These are phyloP conservation scores for Arctostaphylos glauca DNA, from an alignment of 148 eudicot genomes.

Conservation along the genomic window DNA sequence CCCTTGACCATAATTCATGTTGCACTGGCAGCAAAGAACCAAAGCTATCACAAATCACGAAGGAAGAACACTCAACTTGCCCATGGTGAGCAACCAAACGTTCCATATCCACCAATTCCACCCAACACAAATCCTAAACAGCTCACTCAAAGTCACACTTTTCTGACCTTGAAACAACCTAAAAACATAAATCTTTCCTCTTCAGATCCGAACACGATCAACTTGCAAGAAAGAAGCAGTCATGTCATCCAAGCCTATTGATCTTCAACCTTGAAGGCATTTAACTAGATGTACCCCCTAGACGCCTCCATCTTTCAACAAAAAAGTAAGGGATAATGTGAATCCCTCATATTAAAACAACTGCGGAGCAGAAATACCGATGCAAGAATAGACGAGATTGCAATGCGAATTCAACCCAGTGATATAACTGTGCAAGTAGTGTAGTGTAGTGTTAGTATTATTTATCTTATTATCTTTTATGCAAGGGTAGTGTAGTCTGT, in stretches of 20 bases:
- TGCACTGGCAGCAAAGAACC: background rate
- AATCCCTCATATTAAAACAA: background rate
- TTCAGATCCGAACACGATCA: background rate
- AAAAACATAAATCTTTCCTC: background rate
- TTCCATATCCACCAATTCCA: background rate
- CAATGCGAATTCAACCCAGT: background rate
- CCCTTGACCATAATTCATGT: background rate
- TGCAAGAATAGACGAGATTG: background rate
- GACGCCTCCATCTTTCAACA: background rate
- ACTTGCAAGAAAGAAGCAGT: background rate
- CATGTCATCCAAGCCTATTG: background rate
- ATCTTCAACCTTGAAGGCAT: background rate
- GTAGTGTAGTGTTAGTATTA: too few species aligned
- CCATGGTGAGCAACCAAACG: background rate
- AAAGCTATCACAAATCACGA: background rate
- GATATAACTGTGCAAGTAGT: background rate
- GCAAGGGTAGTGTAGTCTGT: too few species aligned
- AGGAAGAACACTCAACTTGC: constrained; percentile 4
- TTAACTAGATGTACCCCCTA: background rate
- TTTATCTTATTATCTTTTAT: too few species aligned
- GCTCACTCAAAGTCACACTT: background rate
- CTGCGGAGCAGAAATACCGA: background rate
- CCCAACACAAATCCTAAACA: background rate
- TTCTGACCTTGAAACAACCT: background rate
- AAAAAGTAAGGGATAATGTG: background rate